These are phyloP conservation scores for Paecilomyces sp. DNA, from an alignment of 2,329 filamentous ascomycete genomes.

Conservation along the genomic window DNA sequence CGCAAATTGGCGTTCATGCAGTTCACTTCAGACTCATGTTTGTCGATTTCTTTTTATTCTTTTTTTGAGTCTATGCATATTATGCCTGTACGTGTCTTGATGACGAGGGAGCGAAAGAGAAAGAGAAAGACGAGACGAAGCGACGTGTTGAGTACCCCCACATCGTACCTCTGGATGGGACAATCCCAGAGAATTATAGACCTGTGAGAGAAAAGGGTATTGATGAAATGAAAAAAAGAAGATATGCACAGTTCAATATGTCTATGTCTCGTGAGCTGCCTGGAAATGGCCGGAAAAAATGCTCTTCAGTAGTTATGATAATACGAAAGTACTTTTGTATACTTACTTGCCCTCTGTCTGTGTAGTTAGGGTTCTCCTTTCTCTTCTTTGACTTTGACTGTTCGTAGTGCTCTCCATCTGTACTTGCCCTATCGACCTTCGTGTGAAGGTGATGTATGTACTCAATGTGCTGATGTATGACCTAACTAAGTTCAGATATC, in stretches of 20 bases:
- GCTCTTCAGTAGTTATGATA: too few species aligned
- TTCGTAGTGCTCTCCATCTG: too few species aligned
- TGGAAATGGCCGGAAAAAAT: too few species aligned
- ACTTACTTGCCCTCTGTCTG: too few species aligned
- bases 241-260: too few species aligned
- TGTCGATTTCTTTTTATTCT: not conserved
- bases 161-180: not conserved
- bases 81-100: not conserved
- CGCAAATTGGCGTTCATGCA: not conserved
- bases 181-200: not conserved
- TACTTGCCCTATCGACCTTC: too few species aligned
- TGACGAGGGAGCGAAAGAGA: not conserved
- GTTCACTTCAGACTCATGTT: not conserved
- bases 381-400: too few species aligned
- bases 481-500: not conserved
- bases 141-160: not conserved
- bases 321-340: too few species aligned
- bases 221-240: not conserved
- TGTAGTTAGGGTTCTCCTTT: too few species aligned
- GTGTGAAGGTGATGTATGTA: not conserved
- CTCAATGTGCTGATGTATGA: not conserved
- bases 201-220: not conserved
- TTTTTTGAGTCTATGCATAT: not conserved
- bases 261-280: too few species aligned
- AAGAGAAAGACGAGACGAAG: not conserved